Conservation (phyloP, 1,284 basidiomycete species). For the Naganishia sp. region DNA sequence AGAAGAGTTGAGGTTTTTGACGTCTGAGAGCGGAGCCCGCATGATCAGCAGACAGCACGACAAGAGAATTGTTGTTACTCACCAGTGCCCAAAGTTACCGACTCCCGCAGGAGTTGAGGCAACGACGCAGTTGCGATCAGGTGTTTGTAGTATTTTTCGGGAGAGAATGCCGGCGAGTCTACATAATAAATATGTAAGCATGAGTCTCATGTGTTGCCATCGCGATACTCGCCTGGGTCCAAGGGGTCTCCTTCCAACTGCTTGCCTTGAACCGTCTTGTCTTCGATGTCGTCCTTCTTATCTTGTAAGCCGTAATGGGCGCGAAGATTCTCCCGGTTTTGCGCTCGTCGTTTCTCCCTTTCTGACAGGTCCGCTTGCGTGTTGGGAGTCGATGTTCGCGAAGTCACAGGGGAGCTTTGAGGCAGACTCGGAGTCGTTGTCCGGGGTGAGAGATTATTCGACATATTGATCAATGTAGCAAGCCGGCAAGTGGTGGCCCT, state of each 20-base stretch:
- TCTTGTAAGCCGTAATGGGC: conserved; percentile 31
- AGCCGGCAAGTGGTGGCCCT: too few relatives aligned
- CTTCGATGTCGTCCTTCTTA: conserved; percentile 2
- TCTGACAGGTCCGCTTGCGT: conserved; percentile 15
- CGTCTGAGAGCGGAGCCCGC: conserved; percentile 38
- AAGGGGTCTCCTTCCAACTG: conserved; percentile 36
- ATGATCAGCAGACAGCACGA: background rate
- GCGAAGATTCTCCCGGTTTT: conserved; percentile 33
- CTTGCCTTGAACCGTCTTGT: background rate
- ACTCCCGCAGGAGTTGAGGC: conserved; percentile 44
- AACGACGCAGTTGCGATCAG: conserved; percentile 43
- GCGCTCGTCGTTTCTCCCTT: conserved; percentile 30
- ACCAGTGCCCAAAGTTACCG: conserved; percentile 44
- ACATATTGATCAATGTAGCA: too few relatives aligned
- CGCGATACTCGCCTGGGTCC: conserved; percentile 40
- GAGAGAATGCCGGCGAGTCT: conserved; percentile 45
- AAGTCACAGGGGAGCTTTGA: background rate
- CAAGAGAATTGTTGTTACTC: conserved; percentile 10
- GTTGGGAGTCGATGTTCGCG: conserved; percentile 17
- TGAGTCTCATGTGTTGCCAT: too few relatives aligned
- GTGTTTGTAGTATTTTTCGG: conserved; percentile 48
- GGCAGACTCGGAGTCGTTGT: background rate
- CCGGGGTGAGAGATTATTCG: background rate
- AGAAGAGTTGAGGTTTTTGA: conserved; percentile 48
- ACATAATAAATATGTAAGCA: background rate